Evolutionary conservation across 2,329 filamentous ascomycete species (phyloP), one percentile per base, ranked within the genome.

Genomic region (Aspergillus fijiensis): DNA sequence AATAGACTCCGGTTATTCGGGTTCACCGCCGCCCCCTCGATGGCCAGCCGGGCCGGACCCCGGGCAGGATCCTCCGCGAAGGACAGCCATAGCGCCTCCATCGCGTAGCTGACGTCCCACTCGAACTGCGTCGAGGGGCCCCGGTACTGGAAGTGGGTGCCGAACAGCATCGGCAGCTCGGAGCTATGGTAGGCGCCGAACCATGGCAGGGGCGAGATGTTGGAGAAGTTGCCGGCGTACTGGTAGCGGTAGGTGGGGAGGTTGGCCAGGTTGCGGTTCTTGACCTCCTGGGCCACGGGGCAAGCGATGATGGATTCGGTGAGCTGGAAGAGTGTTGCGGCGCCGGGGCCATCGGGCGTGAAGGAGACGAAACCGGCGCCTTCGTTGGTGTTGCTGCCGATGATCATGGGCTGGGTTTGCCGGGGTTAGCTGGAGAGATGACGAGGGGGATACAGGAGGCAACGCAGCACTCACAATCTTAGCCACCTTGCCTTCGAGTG

Each of bases 371-470:
- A 59, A 1, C 51, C 51, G 27, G 57, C 57, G n/a, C 57, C 57
- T 59, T 59, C 57, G 33, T 59, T 59, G 23, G 51, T 21, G 33
- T 59, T 59, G 57, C 45, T 55, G 9, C 57, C 57, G 16, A 47
- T 55, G 31, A 55, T 9, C 4, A 55, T 27, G 39, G 52, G 52
- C 52, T 55, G 3, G n/a, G 9, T 10, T 21, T 19, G 27, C 27
- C 3, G 35, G 7, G 16, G 6, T 23, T 54, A n/a, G 33, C 33
- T 23, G 9, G 35, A 42, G 14, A 10, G 25, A 16, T 3, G n/a
- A 2, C 4, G 10, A 21, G 27, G 11, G 3, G 21, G 51, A 7
- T n/a, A 29, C 27, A 31, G 27, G 49, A 27, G 51, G 31, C 3
- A 29, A 7, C n/a, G 19, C 5, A 35, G 42, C 5, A 4, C 35